Evolutionary conservation across 495 filamentous ascomycete species (phyloP).

Genomic region (Aspergillus egyptiacus): DNA sequence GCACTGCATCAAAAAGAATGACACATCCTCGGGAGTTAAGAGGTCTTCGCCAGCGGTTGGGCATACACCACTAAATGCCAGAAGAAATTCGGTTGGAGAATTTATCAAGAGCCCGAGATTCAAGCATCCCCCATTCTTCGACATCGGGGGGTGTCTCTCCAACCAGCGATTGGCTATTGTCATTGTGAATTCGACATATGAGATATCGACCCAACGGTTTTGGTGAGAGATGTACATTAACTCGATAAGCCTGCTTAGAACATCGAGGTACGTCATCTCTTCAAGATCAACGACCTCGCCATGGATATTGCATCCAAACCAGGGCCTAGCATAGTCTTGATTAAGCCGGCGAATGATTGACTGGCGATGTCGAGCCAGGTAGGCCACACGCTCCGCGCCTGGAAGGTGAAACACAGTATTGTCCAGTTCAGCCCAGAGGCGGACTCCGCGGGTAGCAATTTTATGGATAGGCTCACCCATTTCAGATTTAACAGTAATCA

Average conservation of each 20-base stretch:
- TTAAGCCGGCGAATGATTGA: slow-evolving; percentile 31
- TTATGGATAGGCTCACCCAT: slow-evolving; percentile 44
- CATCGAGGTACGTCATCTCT: slow-evolving; percentile 38
- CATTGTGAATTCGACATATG: slow-evolving; percentile 24
- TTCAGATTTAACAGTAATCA: slow-evolving; percentile 37
- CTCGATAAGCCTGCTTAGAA: slow-evolving; percentile 25
- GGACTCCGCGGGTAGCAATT: slow-evolving; percentile 34
- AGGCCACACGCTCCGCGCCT: slow-evolving; percentile 20
- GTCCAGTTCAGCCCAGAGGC: slow-evolving; percentile 36
- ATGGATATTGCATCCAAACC: slow-evolving; percentile 29
- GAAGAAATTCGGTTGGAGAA: slow-evolving; percentile 13
- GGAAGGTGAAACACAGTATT: slow-evolving; percentile 31
- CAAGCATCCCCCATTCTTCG: background rate
- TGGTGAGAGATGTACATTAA: slow-evolving; percentile 34
- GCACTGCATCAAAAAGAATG: slow-evolving; percentile 27
- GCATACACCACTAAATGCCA: slow-evolving; percentile 11
- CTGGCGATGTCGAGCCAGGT: slow-evolving; percentile 19
- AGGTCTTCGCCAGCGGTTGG: slow-evolving; percentile 20
- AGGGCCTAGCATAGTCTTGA: slow-evolving; percentile 33
- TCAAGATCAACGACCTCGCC: slow-evolving; percentile 26
- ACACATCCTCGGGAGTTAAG: slow-evolving; percentile 29
- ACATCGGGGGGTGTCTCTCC: slow-evolving; percentile 14
- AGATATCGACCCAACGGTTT: slow-evolving; percentile 33
- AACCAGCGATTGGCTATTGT: slow-evolving; percentile 25
- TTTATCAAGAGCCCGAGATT: background rate